Evolutionary conservation across 2,329 filamentous ascomycete species (phyloP), one percentile per base, ranked within the genome.

Genomic region (Arthroderma sp.): DNA sequence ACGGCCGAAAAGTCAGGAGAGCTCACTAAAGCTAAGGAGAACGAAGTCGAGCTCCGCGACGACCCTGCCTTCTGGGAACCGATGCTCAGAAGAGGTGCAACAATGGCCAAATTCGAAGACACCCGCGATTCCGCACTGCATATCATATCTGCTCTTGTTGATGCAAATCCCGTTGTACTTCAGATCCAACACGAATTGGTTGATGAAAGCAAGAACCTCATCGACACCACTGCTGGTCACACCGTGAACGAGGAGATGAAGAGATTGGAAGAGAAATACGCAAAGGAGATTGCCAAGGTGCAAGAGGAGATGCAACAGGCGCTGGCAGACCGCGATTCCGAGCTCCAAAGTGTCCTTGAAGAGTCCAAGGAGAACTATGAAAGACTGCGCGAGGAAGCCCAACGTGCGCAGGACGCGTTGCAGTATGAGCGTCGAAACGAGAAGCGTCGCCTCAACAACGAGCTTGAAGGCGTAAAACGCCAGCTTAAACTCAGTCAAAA

Each of bases 361-460:
- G 41, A 43, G 34, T 32, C 41, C 10, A 43, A 43, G n/a, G 41
- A 43, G 33, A 43, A 43, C n/a, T 43, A 43, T 37, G 41, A 43
- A 7, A 30, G 41, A 6, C 41, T 43, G 11, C 41, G 41, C 4
- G 41, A 43, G 29, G 41, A 43, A 31, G 41, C 41, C 5, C 41
- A 43, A 37, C 41, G 41, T 4, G 41, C 41, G 10, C 32, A 33
- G 11, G 41, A 43, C 28, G 32, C 33, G 11, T 28, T 43, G 5
- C 41, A 43, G 9, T 43, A 43, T 9, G 41, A 43, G 11, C 33
- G 41, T 9, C 41, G 41, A n/a, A 43, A 43, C 22, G 41, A 43
- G 22, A 43, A 43, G 29, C 33, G 41, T 6, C 41, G 33, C 10
- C 41, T 43, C 10, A 43, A 30, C 4, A 43, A 43, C 22, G 41